Base-by-base conservation (phyloP, 257 asterid genomes). In the Penstemon davidsonii region DNA sequence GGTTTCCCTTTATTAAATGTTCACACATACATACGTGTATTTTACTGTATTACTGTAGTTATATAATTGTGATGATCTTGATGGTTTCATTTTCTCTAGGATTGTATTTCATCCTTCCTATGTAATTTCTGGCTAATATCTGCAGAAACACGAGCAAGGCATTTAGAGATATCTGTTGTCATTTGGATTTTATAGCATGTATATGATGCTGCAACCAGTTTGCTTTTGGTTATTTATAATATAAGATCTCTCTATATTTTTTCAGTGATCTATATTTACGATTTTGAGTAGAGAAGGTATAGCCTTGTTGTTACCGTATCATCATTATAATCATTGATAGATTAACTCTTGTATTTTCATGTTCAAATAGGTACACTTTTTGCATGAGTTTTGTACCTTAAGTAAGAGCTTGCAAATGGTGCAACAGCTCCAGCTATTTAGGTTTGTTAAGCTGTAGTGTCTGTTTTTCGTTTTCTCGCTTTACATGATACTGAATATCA, bases 351-450 rank as follows among this genome's bases (percentile, higher is more conserved):
- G 4, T 41, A 5, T 60, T 49, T 25, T 25, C 33, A 36, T 41
- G 42, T 33, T 62, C 59, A 67, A 46, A 72, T 67, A 94, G 99
- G 93, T 91, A 64, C 85, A 72, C 77, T 94, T 91, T 78, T 81
- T 94, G 86, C 95, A 88, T 25, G 99, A 94, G 84, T 94, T 94
- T 68, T 91, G 96, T 79, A 83, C 91, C 57, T 68, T 88, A 71
- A 88, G 96, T 71, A 94, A 91, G 90, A 94, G 97, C 84, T 82
- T 94, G 87, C 97, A 87, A 82, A 79, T 88, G 90, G 93, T 81
- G 62, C 96, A 91, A 81, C 99, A 94, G 80, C 89, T 84, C 61
- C 89, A 95, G 73, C 78, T 91, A 57, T 91, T 85, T 75, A 86
- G 96, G 99, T 90, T 81, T 73, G 75, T 47, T 25, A 8, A 40